Conservation (phyloP, 306 rosid species). For the Hippophae gyantsensis region DNA sequence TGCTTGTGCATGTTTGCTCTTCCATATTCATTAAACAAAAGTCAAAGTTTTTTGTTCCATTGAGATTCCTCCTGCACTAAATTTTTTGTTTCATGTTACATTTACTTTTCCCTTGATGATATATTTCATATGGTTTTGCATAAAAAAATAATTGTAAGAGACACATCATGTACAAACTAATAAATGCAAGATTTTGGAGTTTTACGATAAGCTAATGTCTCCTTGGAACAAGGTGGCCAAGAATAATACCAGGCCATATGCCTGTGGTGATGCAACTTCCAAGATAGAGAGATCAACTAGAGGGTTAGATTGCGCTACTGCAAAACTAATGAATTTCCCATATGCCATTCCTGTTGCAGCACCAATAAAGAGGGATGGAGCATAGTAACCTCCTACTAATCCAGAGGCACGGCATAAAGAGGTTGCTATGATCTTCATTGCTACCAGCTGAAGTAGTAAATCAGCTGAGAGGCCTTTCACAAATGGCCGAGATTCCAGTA, state of each 20-base stretch:
- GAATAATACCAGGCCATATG: slow-evolving; percentile 83
- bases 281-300: slow-evolving; percentile 47
- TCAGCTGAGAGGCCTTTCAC: slow-evolving; percentile 63
- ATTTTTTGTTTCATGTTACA: neutral
- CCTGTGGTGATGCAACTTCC: slow-evolving; percentile 94
- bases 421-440: slow-evolving; percentile 71
- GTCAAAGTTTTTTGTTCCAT: slow-evolving; percentile 1
- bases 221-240: slow-evolving; percentile 15
- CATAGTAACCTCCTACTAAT: slow-evolving; percentile 91
- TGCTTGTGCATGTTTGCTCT: neutral
- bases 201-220: slow-evolving; percentile 10
- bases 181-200: slow-evolving; percentile 12
- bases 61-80: neutral
- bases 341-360: slow-evolving; percentile 94
- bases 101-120: slow-evolving; percentile 3
- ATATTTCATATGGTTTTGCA: slow-evolving; percentile 4
- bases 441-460: slow-evolving; percentile 70
- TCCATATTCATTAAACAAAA: slow-evolving; percentile 1
- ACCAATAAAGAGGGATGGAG: slow-evolving; percentile 91
- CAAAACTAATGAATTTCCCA: slow-evolving; percentile 61
- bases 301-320: slow-evolving; percentile 49
- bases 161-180: slow-evolving; percentile 6
- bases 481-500: slow-evolving; percentile 88
- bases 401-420: slow-evolving; percentile 89
- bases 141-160: neutral